phyloP scores from a whole-genome alignment of 2,329 filamentous ascomycete genomes.

The Gaeumannomyces tritici region DNA sequence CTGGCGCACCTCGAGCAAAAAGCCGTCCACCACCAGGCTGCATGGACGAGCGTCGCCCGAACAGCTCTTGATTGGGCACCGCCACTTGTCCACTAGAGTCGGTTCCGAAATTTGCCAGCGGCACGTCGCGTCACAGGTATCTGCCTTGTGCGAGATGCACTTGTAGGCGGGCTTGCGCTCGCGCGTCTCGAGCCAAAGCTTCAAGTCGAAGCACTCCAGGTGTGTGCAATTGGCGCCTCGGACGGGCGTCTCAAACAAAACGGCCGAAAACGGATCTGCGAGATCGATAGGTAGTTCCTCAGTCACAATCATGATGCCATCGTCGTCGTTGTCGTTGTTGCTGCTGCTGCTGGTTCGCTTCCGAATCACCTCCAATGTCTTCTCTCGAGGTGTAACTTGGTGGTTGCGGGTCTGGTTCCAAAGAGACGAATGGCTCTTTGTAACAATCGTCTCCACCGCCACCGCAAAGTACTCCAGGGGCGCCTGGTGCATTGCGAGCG shows the following conservation, averaged over 20 bases:
- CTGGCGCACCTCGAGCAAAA: slow-evolving; percentile 53
- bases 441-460: slow-evolving; percentile 61
- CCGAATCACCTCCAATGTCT: slow-evolving; percentile 50
- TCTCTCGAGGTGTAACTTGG: slow-evolving; percentile 26
- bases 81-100: slow-evolving; percentile 62
- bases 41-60: slow-evolving; percentile 65
- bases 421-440: slow-evolving; percentile 36
- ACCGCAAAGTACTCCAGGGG: slow-evolving; percentile 39
- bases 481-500: slow-evolving; percentile 18
- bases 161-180: slow-evolving; percentile 28
- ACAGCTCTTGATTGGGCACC: slow-evolving; percentile 68
- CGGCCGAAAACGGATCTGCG: slow-evolving; percentile 56
- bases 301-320: slow-evolving; percentile 52
- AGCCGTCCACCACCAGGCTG: slow-evolving; percentile 63
- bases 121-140: slow-evolving; percentile 18
- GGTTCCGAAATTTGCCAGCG: slow-evolving; percentile 30
- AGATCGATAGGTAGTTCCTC: slow-evolving; percentile 52
- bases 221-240: slow-evolving; percentile 64
- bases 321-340: slow-evolving; percentile 43
- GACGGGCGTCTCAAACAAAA: slow-evolving; percentile 60
- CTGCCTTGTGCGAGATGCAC: background rate
- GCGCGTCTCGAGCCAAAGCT: slow-evolving; percentile 67
- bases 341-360: slow-evolving; percentile 24
- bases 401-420: slow-evolving; percentile 26
- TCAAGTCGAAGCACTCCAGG: slow-evolving; percentile 81